phyloP scores from a whole-genome alignment of 2,329 filamentous ascomycete species.

The Neocatenulostroma microsporum region DNA sequence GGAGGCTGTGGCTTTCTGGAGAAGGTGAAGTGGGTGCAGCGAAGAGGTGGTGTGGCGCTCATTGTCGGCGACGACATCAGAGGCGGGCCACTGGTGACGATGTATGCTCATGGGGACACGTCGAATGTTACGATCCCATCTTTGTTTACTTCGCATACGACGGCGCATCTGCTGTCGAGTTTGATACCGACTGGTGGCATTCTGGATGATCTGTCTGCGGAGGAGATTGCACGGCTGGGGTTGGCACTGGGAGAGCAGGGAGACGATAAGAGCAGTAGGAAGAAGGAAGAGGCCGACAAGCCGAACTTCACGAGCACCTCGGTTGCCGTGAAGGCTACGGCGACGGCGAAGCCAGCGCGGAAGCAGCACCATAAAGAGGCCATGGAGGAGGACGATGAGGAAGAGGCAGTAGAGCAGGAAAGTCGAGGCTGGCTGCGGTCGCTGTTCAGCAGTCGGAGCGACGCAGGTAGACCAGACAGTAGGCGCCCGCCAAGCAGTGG shows the following conservation, averaged over 20 bases:
- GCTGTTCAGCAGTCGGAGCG: constrained; percentile 26
- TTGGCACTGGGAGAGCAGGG: constrained; percentile 26
- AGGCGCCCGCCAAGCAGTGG: constrained; percentile 64
- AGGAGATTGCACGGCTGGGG: constrained; percentile 47
- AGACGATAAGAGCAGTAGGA: constrained; percentile 8
- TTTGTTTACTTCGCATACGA: constrained; percentile 90
- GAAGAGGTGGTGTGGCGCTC: constrained; percentile 76
- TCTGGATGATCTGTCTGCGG: constrained; percentile 52
- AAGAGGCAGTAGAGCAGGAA: too few species aligned
- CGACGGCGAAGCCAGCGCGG: constrained; percentile 13
- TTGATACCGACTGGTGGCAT: constrained; percentile 66
- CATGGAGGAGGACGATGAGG: constrained; percentile 2
- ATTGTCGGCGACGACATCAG: constrained; percentile 92
- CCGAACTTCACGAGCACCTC: constrained; percentile 23
- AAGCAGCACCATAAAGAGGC: constrained; percentile 10
- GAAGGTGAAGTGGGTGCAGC: constrained; percentile 95
- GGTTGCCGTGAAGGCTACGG: constrained; percentile 9
- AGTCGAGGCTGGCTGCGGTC: constrained; percentile 44
- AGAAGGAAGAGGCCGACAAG: constrained; percentile 14
- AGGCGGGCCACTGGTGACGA: constrained; percentile 83
- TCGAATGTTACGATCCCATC: constrained; percentile 92
- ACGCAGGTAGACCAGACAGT: constrained; percentile 34
- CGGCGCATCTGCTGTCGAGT: constrained; percentile 83
- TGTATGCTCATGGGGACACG: constrained; percentile 94
- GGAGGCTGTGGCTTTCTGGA: constrained; percentile 95